phyloP scores from a whole-genome alignment of 2,329 filamentous ascomycete genomes.

The Teratosphaeria gauchensis region DNA sequence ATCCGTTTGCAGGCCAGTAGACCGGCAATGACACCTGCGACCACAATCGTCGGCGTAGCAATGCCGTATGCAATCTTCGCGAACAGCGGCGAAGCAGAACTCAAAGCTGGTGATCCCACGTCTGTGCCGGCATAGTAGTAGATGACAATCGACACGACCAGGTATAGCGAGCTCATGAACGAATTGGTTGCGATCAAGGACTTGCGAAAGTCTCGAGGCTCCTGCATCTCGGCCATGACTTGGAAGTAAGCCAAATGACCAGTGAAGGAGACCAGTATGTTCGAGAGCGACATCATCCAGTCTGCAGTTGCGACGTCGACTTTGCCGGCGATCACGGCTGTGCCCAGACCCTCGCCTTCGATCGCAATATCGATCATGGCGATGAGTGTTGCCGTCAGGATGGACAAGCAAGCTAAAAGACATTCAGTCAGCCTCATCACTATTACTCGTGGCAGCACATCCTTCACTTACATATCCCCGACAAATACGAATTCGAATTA shows the following conservation, averaged over 20 bases:
- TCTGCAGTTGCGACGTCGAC: slow-evolving; percentile 44
- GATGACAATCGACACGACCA: slow-evolving; percentile 55
- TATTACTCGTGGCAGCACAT: background rate
- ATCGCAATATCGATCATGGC: slow-evolving; percentile 59
- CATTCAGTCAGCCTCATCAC: background rate
- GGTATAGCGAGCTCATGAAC: slow-evolving; percentile 34
- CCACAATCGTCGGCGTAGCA: slow-evolving; percentile 60
- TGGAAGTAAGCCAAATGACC: slow-evolving; percentile 36
- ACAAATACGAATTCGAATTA: slow-evolving; percentile 53
- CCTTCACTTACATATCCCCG: slow-evolving; percentile 43
- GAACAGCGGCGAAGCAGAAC: slow-evolving; percentile 46
- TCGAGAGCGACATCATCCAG: slow-evolving; percentile 44
- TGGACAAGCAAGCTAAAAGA: slow-evolving; percentile 34
- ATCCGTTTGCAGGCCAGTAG: slow-evolving; percentile 59
- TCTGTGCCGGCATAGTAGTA: slow-evolving; percentile 54
- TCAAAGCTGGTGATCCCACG: slow-evolving; percentile 56
- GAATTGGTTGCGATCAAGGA: background rate
- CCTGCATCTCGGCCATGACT: background rate
- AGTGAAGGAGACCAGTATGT: slow-evolving; percentile 57
- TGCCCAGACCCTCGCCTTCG: slow-evolving; percentile 26
- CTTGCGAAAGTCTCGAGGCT: background rate
- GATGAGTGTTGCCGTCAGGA: slow-evolving; percentile 53
- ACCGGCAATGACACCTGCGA: slow-evolving; percentile 60
- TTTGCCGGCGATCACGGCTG: slow-evolving; percentile 28
- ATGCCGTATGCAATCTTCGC: slow-evolving; percentile 59